A percentile compares a stretch with the other conserved stretches of the same genome.
These are phyloP conservation scores for Nemania sp. DNA, from an alignment of 2,329 filamentous ascomycete genomes.

Conservation along the genomic window DNA sequence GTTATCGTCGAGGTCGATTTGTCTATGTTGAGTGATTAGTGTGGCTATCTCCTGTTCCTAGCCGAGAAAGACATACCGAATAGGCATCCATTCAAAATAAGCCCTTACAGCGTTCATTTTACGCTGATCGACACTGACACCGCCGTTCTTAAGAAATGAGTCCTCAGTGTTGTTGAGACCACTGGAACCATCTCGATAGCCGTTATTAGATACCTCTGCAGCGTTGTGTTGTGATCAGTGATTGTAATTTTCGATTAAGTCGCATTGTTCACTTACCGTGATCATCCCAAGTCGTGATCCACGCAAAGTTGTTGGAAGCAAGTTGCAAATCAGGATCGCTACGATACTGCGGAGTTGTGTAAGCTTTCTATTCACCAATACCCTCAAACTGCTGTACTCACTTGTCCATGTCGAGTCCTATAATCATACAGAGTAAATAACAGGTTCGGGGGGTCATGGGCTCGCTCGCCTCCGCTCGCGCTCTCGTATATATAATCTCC, in stretches of 20 bases:
- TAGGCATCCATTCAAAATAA: conserved; percentile 69
- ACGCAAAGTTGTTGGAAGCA: conserved; percentile 46
- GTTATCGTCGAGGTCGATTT: conserved; percentile 70
- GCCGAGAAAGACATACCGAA: conserved; percentile 46
- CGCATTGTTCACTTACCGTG: conserved; percentile 34
- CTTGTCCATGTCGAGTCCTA: conserved; percentile 45
- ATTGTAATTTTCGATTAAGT: background rate
- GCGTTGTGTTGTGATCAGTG: conserved; percentile 8
- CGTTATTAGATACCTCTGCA: conserved; percentile 64
- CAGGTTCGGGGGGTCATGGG: conserved; percentile 32
- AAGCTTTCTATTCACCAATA: background rate
- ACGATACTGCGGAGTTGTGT: conserved; percentile 40
- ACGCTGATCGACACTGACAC: conserved; percentile 69
- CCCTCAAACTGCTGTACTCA: conserved; percentile 26
- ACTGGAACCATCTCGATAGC: conserved; percentile 63
- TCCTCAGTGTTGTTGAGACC: conserved; percentile 64
- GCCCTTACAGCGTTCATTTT: conserved; percentile 75
- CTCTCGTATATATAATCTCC: conserved; percentile 69
- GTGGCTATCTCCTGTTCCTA: conserved; percentile 19
- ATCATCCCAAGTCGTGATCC: conserved; percentile 53
- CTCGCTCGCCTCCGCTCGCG: conserved; percentile 38
- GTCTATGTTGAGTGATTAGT: conserved; percentile 45
- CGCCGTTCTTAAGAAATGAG: conserved; percentile 62
- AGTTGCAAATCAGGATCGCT: conserved; percentile 47
- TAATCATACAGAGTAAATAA: conserved; percentile 48